Percentiles rank a stretch among this genome's conserved stretches.
These are phyloP conservation scores for Aspergillus japonicus DNA, from an alignment of 2,329 filamentous ascomycete genomes.

Conservation along the genomic window DNA sequence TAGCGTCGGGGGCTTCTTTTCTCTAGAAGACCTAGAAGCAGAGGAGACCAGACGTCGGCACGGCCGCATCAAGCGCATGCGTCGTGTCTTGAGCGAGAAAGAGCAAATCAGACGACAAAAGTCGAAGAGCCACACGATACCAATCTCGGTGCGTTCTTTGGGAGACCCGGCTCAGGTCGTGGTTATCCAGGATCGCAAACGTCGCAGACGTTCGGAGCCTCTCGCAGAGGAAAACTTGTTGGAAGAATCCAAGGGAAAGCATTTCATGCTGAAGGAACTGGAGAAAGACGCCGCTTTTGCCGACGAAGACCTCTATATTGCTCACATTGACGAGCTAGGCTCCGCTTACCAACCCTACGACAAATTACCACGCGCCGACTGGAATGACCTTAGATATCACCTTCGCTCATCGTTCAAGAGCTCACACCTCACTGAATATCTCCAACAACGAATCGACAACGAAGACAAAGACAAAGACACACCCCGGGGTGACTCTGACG, in stretches of 20 bases:
- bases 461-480: background rate
- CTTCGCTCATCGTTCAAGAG: slow-evolving; percentile 36
- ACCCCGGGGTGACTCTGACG: background rate
- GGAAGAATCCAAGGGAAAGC: slow-evolving; percentile 11
- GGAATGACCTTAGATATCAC: slow-evolving; percentile 30
- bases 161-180: slow-evolving; percentile 41
- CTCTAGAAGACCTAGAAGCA: background rate
- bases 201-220: slow-evolving; percentile 15
- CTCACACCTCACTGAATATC: slow-evolving; percentile 34
- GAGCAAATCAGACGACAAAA: slow-evolving; percentile 1
- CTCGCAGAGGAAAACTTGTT: slow-evolving; percentile 10
- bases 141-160: slow-evolving; percentile 34
- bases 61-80: background rate
- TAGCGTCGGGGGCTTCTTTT: background rate
- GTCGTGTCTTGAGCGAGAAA: background rate
- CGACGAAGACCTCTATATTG: slow-evolving; percentile 18
- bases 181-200: slow-evolving; percentile 30
- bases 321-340: slow-evolving; percentile 31
- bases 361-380: slow-evolving; percentile 28
- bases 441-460: slow-evolving; percentile 9
- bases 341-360: slow-evolving; percentile 22
- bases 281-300: slow-evolving; percentile 19
- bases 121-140: slow-evolving; percentile 13
- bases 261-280: slow-evolving; percentile 29
- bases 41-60: background rate